phyloP scores from a whole-genome alignment of 2,329 filamentous ascomycete genomes.

The Curvularia hawaiiensis region DNA sequence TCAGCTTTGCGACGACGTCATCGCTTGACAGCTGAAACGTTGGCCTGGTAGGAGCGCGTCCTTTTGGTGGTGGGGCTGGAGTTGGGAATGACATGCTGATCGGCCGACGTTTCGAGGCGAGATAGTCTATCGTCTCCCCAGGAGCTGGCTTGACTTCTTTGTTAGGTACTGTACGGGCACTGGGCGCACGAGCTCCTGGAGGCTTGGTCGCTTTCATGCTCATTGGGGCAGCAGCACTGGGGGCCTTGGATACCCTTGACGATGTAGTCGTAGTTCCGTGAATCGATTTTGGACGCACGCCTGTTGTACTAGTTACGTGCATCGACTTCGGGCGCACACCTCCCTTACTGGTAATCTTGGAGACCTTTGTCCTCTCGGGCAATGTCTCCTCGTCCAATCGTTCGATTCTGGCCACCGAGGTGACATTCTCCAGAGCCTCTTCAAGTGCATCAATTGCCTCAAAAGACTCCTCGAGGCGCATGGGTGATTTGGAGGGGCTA shows the following conservation, averaged over 20 bases:
- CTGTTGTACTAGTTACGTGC: conserved; percentile 16
- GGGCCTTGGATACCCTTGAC: conserved; percentile 34
- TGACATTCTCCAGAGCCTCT: conserved; percentile 57
- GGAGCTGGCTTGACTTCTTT: conserved; percentile 32
- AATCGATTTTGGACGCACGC: conserved; percentile 11
- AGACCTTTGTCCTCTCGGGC: conserved; percentile 26
- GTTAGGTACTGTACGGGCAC: conserved; percentile 30
- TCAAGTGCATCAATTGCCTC: conserved; percentile 58
- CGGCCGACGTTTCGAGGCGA: conserved; percentile 53
- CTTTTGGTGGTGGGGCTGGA: conserved; percentile 53
- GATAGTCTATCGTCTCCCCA: conserved; percentile 42
- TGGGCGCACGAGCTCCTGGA: conserved; percentile 34
- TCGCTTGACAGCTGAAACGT: conserved; percentile 61
- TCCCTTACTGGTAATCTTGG: conserved; percentile 13
- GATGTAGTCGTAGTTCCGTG: conserved; percentile 16
- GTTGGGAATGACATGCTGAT: conserved; percentile 56
- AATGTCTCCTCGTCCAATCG: conserved; percentile 40
- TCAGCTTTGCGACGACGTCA: conserved; percentile 59
- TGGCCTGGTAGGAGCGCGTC: conserved; percentile 56
- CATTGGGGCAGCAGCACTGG: conserved; percentile 31
- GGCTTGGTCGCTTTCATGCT: conserved; percentile 37
- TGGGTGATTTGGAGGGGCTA: conserved; percentile 37
- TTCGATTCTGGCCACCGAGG: conserved; percentile 45
- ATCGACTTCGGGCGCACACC: conserved; percentile 11
- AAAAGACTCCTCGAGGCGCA: conserved; percentile 54